Evolutionary conservation across 495 filamentous ascomycete genomes (phyloP).

Genomic region (Jackrogersella multiformis): DNA sequence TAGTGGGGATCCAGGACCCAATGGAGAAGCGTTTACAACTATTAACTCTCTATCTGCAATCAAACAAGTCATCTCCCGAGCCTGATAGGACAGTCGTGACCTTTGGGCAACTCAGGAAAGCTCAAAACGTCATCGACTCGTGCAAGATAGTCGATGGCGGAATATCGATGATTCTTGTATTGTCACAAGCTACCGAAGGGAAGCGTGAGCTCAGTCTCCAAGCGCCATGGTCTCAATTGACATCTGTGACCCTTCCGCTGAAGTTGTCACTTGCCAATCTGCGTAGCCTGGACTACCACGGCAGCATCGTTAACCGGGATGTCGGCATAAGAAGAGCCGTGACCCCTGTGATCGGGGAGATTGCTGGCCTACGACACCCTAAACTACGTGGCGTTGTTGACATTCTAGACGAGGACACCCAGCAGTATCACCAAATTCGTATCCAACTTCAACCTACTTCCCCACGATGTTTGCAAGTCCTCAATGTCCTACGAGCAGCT

Average conservation of each 20-base stretch:
- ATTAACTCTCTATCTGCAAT: constrained; percentile 65
- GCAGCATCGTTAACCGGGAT: constrained; percentile 45
- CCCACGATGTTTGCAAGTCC: constrained; percentile 64
- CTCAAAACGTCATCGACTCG: constrained; percentile 75
- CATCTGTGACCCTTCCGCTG: constrained; percentile 63
- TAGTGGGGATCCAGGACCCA: constrained; percentile 74
- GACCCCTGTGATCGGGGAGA: constrained; percentile 47
- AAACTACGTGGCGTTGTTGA: constrained; percentile 67
- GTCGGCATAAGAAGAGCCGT: constrained; percentile 44
- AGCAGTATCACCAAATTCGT: constrained; percentile 68
- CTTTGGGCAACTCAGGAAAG: constrained; percentile 56
- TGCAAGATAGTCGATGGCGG: constrained; percentile 76
- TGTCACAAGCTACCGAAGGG: constrained; percentile 71
- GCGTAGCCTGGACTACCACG: constrained; percentile 51
- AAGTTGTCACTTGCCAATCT: constrained; percentile 50
- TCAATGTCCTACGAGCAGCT: constrained; percentile 69
- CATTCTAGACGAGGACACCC: constrained; percentile 67
- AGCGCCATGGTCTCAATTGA: constrained; percentile 75
- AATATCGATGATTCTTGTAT: constrained; percentile 72
- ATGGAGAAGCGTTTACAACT: constrained; percentile 73
- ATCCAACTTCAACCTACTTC: constrained; percentile 73
- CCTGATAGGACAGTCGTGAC: constrained; percentile 47
- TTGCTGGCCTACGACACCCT: constrained; percentile 55
- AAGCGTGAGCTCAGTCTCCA: constrained; percentile 73
- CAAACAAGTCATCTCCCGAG: constrained; percentile 37